Evolutionary conservation across 208 protist species (phyloP).

Genomic region (Crithidia bombi): DNA sequence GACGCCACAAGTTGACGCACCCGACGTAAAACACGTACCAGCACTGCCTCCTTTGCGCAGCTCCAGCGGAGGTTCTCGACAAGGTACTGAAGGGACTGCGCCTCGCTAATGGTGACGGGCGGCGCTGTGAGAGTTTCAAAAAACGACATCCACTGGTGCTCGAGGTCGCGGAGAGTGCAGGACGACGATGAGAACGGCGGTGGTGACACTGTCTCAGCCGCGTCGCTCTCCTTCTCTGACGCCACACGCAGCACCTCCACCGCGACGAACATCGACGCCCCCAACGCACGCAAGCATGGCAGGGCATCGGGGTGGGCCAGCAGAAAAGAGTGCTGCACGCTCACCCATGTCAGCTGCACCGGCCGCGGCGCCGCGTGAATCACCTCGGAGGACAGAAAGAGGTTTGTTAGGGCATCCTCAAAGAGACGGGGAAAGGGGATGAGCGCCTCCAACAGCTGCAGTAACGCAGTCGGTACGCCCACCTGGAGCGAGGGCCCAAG

Average conservation of each 20-base stretch:
- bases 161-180: conserved; percentile 39
- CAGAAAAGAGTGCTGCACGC: conserved; percentile 50
- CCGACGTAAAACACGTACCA: conserved; percentile 42
- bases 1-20: conserved; percentile 68
- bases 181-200: background rate
- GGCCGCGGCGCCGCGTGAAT: conserved; percentile 54
- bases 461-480: conserved; percentile 48
- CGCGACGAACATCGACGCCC: conserved; percentile 65
- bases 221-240: conserved; percentile 24
- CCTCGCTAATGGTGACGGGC: conserved; percentile 68
- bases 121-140: conserved; percentile 63
- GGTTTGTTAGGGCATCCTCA: conserved; percentile 61
- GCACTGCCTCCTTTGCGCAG: conserved; percentile 25
- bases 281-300: conserved; percentile 50
- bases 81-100: conserved; percentile 52
- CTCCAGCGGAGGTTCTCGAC: conserved; percentile 45
- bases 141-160: conserved; percentile 56
- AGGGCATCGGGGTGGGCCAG: conserved; percentile 31
- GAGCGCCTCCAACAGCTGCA: conserved; percentile 57
- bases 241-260: conserved; percentile 41
- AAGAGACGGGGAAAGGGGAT: conserved; percentile 50
- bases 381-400: conserved; percentile 81
- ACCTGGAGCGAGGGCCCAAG: conserved; percentile 43
- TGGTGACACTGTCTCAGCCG: background rate
- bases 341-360: conserved; percentile 63